Evolutionary conservation across 2,329 filamentous ascomycete species (phyloP), one percentile per base, ranked within the genome.

Genomic region (Scedosporium boydii): DNA sequence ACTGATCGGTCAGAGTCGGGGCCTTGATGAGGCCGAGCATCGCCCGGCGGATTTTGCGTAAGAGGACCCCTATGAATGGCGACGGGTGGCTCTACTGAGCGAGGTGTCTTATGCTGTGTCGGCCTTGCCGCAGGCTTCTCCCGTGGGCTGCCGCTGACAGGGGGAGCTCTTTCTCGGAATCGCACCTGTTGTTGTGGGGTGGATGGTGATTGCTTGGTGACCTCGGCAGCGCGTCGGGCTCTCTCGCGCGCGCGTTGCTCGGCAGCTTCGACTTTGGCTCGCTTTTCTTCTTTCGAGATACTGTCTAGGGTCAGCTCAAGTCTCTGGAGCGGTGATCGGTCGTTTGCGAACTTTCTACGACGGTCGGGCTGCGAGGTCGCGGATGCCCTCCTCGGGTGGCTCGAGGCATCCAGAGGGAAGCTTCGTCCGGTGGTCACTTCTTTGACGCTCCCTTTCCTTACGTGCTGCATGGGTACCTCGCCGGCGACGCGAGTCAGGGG

Each of bases 211-310:
- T 64, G 6, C 56, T 63, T 27, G 51, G 61, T 58, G 14, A 65
- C 60, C 61, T 65, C 46, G 63, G 62, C 9, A 62, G 38, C 29
- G 65, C 65, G 18, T 34, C 10, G n/a, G 9, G 59, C 59, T 29
- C 21, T 61, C 69, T 93, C 87, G 67, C 87, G 84, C 18, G 87
- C 83, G 53, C 84, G 83, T 67, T 86, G 81, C 73, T 97, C 93
- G 5, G 91, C 91, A 69, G 93, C 89, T 71, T 92, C 84, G 4
- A 93, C 86, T 57, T 91, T 84, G 7, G 92, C 91, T 66, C 93
- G 84, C 74, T 96, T 96, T 75, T 97, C 93, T 76, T 97, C 93
- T 74, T 97, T 98, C 73, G 90, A 96, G 74, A 97, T 93, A 75
- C 90, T 92, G 74, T 89, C 89, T 70, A 98, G 82, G 69, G 91